Conservation (phyloP, 1,139 yeast species). For the Hyphopichia fennica region DNA sequence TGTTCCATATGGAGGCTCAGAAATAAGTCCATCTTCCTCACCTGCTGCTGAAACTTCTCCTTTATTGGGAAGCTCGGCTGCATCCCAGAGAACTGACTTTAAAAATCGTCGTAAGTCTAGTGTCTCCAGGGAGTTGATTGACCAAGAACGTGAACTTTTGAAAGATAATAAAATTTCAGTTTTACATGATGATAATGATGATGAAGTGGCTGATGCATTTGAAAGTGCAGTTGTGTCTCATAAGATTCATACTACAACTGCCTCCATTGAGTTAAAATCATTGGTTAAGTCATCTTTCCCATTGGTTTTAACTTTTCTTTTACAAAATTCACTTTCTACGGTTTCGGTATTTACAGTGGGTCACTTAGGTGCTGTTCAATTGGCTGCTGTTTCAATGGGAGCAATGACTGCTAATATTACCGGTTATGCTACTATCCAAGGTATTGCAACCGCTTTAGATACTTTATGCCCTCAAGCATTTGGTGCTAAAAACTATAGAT, state of each 20-base stretch:
- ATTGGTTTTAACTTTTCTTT: constrained; percentile 50
- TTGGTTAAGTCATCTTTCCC: constrained; percentile 50
- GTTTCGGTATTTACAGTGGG: constrained; percentile 62
- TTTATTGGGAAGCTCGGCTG: constrained; percentile 3
- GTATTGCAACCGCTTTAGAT: constrained; percentile 58
- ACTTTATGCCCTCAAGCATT: constrained; percentile 62
- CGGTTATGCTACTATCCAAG: constrained; percentile 59
- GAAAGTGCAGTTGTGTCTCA: constrained; percentile 35
- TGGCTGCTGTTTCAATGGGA: constrained; percentile 64
- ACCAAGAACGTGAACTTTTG: constrained; percentile 39
- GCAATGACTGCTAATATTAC: constrained; percentile 62
- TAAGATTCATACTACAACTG: constrained; percentile 26
- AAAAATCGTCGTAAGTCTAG: constrained; percentile 22
- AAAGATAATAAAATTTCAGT: constrained; percentile 27
- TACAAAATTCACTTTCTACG: constrained; percentile 57
- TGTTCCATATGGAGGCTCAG: constrained; percentile 9
- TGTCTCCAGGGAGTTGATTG: constrained; percentile 27
- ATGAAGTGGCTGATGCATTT: constrained; percentile 30
- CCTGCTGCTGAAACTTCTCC: constrained; percentile 5
- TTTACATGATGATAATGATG: constrained; percentile 22
- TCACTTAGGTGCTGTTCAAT: constrained; percentile 56
- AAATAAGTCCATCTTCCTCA: not conserved
- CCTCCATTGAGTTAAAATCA: constrained; percentile 37
- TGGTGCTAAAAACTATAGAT: constrained; percentile 52
- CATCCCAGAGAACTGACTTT: not conserved